Evolutionary conservation across 1,284 basidiomycete species (phyloP).

Genomic region (Lentinus polychrous): DNA sequence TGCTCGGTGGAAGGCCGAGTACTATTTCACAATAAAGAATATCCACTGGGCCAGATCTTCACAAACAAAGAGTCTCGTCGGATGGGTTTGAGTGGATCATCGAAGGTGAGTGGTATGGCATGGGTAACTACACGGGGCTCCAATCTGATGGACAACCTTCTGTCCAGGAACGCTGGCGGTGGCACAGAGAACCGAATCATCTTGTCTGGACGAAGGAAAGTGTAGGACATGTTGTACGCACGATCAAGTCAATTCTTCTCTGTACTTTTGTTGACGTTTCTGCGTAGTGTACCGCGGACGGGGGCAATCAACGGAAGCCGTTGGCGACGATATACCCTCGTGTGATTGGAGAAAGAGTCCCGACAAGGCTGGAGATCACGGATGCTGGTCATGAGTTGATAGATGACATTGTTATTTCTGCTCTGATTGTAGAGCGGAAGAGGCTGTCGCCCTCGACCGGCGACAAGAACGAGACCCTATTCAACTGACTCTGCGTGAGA

Average conservation of each 20-base stretch:
- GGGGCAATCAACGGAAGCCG: neutral
- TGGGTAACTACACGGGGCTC: no score
- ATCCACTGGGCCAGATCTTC: no score
- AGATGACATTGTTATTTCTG: slow-evolving; percentile 5
- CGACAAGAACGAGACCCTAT: slow-evolving; percentile 1
- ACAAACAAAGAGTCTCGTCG: no score
- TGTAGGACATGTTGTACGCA: neutral
- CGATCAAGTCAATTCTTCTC: neutral
- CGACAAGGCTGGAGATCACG: neutral
- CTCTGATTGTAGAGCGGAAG: slow-evolving; percentile 2
- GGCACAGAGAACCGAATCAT: neutral
- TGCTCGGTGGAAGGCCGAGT: neutral
- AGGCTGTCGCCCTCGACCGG: neutral
- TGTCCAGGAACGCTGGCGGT: neutral
- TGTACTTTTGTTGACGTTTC: neutral
- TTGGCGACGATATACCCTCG: neutral
- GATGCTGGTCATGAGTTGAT: neutral
- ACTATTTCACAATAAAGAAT: neutral
- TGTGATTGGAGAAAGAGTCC: neutral
- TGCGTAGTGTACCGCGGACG: neutral
- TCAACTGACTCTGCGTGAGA: slow-evolving; percentile 3
- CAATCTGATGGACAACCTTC: no score
- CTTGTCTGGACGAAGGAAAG: neutral
- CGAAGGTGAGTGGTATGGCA: no score
- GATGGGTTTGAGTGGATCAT: no score